Base-by-base conservation (phyloP, 192 early-diverging fungal genomes). In the Coemansia sp. region DNA sequence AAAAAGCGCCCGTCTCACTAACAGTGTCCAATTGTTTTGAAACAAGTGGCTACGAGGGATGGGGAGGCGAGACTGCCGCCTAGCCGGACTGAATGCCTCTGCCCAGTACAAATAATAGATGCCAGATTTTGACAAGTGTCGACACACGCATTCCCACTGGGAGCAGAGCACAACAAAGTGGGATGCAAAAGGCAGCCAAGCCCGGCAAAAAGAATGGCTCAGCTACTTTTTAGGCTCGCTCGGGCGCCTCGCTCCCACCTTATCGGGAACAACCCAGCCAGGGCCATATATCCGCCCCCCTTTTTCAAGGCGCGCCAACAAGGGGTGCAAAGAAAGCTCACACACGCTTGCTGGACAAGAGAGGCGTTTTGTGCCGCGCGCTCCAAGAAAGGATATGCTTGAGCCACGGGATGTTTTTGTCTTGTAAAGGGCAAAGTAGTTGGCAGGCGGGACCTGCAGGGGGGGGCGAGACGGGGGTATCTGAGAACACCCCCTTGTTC, bases 181-280 rank as follows among this genome's bases (percentile, higher is more conserved):
- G n/a, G n/a, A n/a, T 43, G 42, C 42, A 5, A 7, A 47, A 21
- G 8, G 18, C 43, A 47, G 6, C 9, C 43, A 47, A 47, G 48
- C 25, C 23, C 18, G 48, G 25, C 7, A 18, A 52, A 52, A 52
- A 28, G 48, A 52, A 52, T 52, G 48, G 25, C 48, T 26, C 25
- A 26, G 23, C 48, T 52, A 52, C 48, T 52, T 26, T 52, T 52
- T 52, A 52, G 48, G 48, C 48, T 52, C 25, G 18, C 43, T 52
- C 10, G 48, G 11, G 48, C 25, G 48, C 48, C 48, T 52, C 48
- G 20, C 48, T 52, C 48, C 48, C 48, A 26, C 48, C 48, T 26
- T 26, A 52, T 52, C 18, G 21, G 25, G 48, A 52, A 52, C 25
- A 52, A 26, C 23, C 48, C 20, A 21, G 23, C 23, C 25, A 26